Conservation (phyloP, 768 basidiomycete genomes). For the Gymnopilus dilepis region DNA sequence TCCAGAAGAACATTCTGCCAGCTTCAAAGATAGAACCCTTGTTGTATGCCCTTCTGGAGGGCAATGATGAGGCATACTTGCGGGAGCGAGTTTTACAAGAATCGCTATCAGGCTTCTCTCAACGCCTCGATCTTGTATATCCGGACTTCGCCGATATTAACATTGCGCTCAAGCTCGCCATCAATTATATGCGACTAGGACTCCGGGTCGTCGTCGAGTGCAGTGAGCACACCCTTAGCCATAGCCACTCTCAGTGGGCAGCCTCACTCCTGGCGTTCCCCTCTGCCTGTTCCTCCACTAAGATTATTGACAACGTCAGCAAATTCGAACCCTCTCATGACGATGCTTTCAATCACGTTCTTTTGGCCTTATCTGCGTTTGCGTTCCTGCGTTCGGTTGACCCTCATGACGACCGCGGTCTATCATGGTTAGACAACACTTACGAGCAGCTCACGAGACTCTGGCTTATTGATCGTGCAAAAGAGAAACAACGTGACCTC, state of each 20-base stretch:
- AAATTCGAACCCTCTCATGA: conserved; percentile 34
- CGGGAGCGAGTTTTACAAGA: conserved; percentile 80
- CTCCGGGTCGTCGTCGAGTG: conserved; percentile 53
- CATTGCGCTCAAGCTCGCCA: conserved; percentile 65
- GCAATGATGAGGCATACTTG: conserved; percentile 42
- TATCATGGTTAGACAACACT: conserved; percentile 47
- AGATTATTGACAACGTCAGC: conserved; percentile 34
- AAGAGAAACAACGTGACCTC: conserved; percentile 64
- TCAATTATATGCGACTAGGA: conserved; percentile 74
- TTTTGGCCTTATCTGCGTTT: conserved; percentile 55
- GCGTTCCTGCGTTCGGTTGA: conserved; percentile 50
- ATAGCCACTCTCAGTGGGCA: conserved; percentile 27
- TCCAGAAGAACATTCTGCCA: conserved; percentile 62
- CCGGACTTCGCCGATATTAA: conserved; percentile 74
- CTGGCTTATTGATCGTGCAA: conserved; percentile 83
- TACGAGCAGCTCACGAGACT: conserved; percentile 79
- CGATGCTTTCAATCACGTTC: conserved; percentile 45
- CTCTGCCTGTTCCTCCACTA: conserved; percentile 46
- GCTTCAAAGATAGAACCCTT: conserved; percentile 57
- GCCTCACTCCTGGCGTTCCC: conserved; percentile 58
- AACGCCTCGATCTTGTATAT: conserved; percentile 73
- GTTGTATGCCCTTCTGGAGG: conserved; percentile 37
- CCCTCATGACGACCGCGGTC: conserved; percentile 33
- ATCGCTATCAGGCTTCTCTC: conserved; percentile 77
- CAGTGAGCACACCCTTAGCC: conserved; percentile 1